Conservation (phyloP, 176 grass and related monocot species). For the Zoysia pacifica region DNA sequence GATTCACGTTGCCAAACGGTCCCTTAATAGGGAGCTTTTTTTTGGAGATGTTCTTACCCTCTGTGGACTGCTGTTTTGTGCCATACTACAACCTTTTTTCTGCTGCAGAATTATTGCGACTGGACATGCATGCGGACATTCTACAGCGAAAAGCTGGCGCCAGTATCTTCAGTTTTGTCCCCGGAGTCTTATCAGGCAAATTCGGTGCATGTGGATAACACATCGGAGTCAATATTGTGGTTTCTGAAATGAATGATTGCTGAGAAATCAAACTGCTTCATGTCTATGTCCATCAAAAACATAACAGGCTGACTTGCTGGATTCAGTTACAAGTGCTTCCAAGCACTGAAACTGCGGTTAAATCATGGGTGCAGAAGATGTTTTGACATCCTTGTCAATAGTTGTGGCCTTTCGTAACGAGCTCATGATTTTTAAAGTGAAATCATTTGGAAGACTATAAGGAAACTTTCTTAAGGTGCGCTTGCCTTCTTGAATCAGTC, state of each 20-base stretch:
- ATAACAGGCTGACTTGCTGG: not conserved
- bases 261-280: not conserved
- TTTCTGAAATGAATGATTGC: not conserved
- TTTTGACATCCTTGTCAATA: not conserved
- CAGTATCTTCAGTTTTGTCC: not conserved
- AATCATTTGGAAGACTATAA: not conserved
- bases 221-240: not conserved
- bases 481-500: not conserved
- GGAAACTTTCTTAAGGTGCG: not conserved
- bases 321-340: not conserved
- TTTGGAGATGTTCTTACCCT: too few species aligned
- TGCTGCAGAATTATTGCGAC: conserved; percentile 13
- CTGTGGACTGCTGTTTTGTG: not conserved
- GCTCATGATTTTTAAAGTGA: not conserved
- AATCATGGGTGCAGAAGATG: not conserved
- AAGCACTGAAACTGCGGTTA: not conserved
- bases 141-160: not conserved
- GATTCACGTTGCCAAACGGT: too few species aligned
- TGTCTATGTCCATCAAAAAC: not conserved
- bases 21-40: too few species aligned
- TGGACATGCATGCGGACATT: not conserved
- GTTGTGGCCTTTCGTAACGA: not conserved
- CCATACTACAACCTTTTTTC: not conserved
- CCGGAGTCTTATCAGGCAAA: not conserved
- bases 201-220: not conserved